Evolutionary conservation across 805 yeast species (phyloP).

Genomic region (Monosporozyma servazzii): DNA sequence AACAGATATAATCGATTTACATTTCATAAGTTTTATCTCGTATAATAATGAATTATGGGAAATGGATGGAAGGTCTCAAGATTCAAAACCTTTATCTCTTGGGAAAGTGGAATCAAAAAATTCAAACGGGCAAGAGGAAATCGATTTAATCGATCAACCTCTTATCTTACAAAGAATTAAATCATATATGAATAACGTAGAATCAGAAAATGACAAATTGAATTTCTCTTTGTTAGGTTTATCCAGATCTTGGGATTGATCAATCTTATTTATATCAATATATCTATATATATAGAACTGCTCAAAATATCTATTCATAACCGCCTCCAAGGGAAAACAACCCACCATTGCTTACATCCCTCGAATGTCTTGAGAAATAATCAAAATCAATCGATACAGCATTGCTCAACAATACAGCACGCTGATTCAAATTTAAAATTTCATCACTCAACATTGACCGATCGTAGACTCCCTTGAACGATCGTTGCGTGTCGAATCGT

Average conservation of each 20-base stretch:
- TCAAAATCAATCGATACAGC: conserved; percentile 93
- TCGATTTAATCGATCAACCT: conserved; percentile 46
- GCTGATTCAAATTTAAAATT: conserved; percentile 60
- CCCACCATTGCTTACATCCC: conserved; percentile 44
- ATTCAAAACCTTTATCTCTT: conserved; percentile 56
- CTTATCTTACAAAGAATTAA: conserved; percentile 47
- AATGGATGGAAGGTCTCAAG: conserved; percentile 71
- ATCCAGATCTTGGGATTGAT: conserved; percentile 31
- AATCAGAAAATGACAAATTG: conserved; percentile 45
- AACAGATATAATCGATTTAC: conserved; percentile 45
- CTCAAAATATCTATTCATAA: conserved; percentile 13
- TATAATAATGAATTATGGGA: conserved; percentile 58
- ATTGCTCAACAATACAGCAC: conserved; percentile 77
- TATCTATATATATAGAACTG: not conserved
- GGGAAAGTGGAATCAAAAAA: conserved; percentile 29
- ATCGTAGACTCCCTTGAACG: conserved; percentile 55
- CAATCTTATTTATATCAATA: no score
- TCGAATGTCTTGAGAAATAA: conserved; percentile 88
- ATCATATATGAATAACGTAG: conserved; percentile 53
- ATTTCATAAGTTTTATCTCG: conserved; percentile 67
- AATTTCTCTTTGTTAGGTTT: conserved; percentile 74
- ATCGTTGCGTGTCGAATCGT: conserved; percentile 61
- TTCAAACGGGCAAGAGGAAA: conserved; percentile 19
- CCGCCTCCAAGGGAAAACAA: conserved; percentile 19
- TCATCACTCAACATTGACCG: conserved; percentile 25